Base-by-base conservation (phyloP, 805 yeast genomes). In the Metschnikowia arizonensis region DNA sequence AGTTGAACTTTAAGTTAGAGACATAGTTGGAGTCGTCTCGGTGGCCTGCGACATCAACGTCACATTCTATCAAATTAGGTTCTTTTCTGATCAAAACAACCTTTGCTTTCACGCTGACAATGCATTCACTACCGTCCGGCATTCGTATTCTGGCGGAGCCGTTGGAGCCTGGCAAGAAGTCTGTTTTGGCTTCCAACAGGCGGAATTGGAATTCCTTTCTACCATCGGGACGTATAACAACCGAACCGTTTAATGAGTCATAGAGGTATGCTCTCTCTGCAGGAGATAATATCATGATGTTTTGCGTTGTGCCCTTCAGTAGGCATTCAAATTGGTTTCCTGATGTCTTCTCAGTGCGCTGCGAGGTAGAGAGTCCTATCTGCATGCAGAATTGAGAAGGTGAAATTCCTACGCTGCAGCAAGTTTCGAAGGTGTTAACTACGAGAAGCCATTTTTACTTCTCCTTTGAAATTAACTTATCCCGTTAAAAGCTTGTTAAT, bases 61-160 rank as follows among this genome's bases (percentile, higher is more conserved):
- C 95, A 24, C 89, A 82, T 36, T 81, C 81, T 8, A 90, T 68
- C 30, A 88, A 65, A 15, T 77, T 79, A 0, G 70, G 55, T 14
- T 76, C 74, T 36, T 55, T 57, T 25, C 55, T 48, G 50, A 64
- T 48, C 42, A 59, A 50, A 12, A 87, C 85, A 3, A 90, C 97
- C 56, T 85, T 85, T 10, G 90, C 79, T 65, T 93, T 93, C 39
- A 91, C 77, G 58, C 97, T 93, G 4, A 88, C 91, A 28, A 93
- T 83, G 56, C 96, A 88, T 65, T 93, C 98, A 50, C 88, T 80
- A 18, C 99, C 98, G 63, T 91, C 98, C 40, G 85, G 76, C 28
- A 88, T 77, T 52, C 89, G 76, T 15, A 91, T 79, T 66, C 96
- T 77, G 0, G 97, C 85, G 2, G 97, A 89, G 11, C 99, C 99